Base-by-base conservation (phyloP, 805 yeast species). In the Diddensiella caesifluorescens region DNA sequence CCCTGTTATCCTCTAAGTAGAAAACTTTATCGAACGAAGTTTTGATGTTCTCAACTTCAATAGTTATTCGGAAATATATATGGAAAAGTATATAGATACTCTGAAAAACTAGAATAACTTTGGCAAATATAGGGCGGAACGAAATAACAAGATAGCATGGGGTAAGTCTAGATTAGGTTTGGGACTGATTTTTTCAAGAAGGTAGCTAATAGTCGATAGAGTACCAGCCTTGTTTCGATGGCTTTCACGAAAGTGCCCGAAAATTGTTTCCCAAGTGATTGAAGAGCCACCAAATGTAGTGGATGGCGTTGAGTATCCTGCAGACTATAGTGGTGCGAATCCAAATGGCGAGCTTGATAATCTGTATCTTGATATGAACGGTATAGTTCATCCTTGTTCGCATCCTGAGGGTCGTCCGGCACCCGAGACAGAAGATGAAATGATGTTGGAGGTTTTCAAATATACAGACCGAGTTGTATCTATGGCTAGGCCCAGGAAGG, bases 191-290 rank as follows among this genome's bases (percentile, higher is more conserved):
- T n/a, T n/a, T n/a, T n/a, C n/a, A n/a, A n/a, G n/a, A n/a, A n/a
- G n/a, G n/a, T 25, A 12, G 27, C 9, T 25, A 25, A 25, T 25
- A 25, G 10, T 25, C 9, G 12, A 9, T 22, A 56, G 98, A 71
- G 98, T 92, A 51, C 98, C 98, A 49, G 96, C 98, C 18, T 80
- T 92, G 56, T 92, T 88, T 66, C 75, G 98, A 68, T 92, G 98
- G 97, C 70, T 92, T 37, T 87, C 97, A 1, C 66, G 78, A 49
- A 87, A 89, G 61, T 92, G 88, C 56, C 97, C 98, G 9, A 89
- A 90, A 66, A 90, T 86, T 61, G 86, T 92, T 40, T 77, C 94
- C 0, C 94, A 95, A 0, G 97, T 87, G 4, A 55, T 85, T 3
- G 96, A 88, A 56, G 94, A 82, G 36, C 67, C 76, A 0, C 70